These are phyloP conservation scores for Diaporthe aspalathi DNA, from an alignment of 2,329 filamentous ascomycete species.

Conservation along the genomic window DNA sequence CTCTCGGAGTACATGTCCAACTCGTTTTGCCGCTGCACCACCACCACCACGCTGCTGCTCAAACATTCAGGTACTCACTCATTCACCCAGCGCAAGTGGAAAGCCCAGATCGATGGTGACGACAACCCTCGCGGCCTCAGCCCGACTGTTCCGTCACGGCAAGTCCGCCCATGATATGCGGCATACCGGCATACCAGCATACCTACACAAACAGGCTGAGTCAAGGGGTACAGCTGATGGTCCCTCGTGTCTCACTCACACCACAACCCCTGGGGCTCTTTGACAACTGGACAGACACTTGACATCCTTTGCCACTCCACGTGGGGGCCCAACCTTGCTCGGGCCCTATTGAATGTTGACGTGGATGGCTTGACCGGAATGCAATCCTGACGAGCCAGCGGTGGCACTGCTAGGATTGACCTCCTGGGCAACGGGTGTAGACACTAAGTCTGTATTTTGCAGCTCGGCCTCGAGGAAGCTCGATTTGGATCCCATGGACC, in stretches of 20 bases:
- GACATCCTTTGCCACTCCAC: constrained; percentile 16
- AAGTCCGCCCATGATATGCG: background rate
- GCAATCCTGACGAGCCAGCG: background rate
- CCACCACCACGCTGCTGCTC: background rate
- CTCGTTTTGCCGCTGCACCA: background rate
- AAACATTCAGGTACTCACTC: no score
- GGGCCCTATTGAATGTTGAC: background rate
- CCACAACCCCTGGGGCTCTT: background rate
- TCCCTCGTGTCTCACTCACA: constrained; percentile 24
- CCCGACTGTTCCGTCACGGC: constrained; percentile 1
- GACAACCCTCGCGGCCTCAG: background rate
- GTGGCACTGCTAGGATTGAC: background rate
- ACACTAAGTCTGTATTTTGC: no score
- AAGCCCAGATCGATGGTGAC: background rate
- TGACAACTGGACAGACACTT: constrained; percentile 12
- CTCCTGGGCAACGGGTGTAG: background rate
- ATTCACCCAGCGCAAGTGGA: background rate
- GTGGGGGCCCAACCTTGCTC: constrained; percentile 15
- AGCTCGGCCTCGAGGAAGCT: no score
- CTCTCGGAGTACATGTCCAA: no score
- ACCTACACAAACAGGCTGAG: constrained; percentile 10
- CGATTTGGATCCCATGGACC: background rate
- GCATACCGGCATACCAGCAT: no score
- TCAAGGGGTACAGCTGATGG: constrained; percentile 30
- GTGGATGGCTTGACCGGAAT: constrained; percentile 7